Conservation (phyloP, 495 filamentous ascomycete genomes). For the Hyaloscypha variabilis region DNA sequence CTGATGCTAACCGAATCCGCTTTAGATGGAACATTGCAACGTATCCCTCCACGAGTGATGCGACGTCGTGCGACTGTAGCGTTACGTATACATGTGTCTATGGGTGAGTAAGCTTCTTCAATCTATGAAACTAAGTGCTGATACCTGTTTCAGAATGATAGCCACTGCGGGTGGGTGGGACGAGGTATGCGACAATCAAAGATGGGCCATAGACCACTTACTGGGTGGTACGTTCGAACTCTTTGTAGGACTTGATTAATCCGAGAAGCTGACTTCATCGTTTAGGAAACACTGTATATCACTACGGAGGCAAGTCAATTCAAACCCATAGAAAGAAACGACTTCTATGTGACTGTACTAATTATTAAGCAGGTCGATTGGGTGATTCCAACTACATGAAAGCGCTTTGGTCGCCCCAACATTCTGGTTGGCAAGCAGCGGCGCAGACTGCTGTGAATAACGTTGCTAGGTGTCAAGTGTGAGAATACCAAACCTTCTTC, state of each 20-base stretch:
- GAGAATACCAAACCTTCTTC: neutral
- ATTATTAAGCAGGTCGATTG: neutral
- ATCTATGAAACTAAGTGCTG: neutral
- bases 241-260: neutral
- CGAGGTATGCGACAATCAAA: conserved; percentile 17
- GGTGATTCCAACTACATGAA: neutral
- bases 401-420: conserved; percentile 3
- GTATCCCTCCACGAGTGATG: neutral
- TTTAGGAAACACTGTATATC: neutral
- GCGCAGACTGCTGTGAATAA: neutral
- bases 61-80: conserved; percentile 5
- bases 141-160: neutral
- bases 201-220: conserved; percentile 14
- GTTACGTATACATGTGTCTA: conserved; percentile 19
- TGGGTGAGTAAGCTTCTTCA: conserved; percentile 2
- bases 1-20: neutral
- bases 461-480: conserved; percentile 5
- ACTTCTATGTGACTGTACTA: neutral
- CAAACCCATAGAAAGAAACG: neutral
- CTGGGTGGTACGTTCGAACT: neutral
- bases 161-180: conserved; percentile 9
- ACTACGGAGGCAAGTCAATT: neutral
- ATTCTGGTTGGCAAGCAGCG: conserved; percentile 8
- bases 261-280: neutral
- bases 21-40: neutral